Evolutionary conservation across 345 rosid species (phyloP), one percentile per base, ranked within the genome.

Genomic region (Eucalyptus leucophloia): DNA sequence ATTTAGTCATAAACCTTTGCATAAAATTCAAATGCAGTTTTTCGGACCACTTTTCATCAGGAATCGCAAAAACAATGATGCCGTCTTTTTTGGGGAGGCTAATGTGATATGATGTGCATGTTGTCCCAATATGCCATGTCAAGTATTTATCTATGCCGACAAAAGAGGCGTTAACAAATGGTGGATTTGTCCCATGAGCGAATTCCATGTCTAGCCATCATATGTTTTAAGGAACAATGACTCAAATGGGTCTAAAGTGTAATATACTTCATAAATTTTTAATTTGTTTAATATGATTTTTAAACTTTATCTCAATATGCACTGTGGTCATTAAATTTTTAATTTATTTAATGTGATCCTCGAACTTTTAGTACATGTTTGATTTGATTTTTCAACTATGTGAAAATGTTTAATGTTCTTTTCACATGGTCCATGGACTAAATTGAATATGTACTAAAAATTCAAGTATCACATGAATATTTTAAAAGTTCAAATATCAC

Each of bases 311-410:
- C 24, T 0, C 24, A 19, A 53, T 53, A 8, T 53, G 24, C 2
- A 4, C 1, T 19, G 0, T 53, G 1, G 11, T 53, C 0, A 21
- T 53, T 53, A 4, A 53, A 8, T 0, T 8, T 53, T 19, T 53
- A 53, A 19, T 53, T 53, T 53, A 2, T 21, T 53, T 0, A 53
- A 53, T 53, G 2, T 7, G 1, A 53, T 53, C 2, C 5, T 0
- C 2, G 1, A 53, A 53, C 0, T 53, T 53, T 53, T 0, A 0
- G 2, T 53, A 21, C 26, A 53, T 21, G 2, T 53, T 53, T 4
- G 0, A 21, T 21, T 53, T 53, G 8, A 0, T 53, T 4, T 1
- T 4, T 53, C 11, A 21, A 8, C 0, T 1, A 7, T 17, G 0
- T 17, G 54, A 51, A 51, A 51, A 51, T 51, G 3, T 51, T 51